Conservation (phyloP, 768 basidiomycete genomes). For the Lentinula sp. region DNA sequence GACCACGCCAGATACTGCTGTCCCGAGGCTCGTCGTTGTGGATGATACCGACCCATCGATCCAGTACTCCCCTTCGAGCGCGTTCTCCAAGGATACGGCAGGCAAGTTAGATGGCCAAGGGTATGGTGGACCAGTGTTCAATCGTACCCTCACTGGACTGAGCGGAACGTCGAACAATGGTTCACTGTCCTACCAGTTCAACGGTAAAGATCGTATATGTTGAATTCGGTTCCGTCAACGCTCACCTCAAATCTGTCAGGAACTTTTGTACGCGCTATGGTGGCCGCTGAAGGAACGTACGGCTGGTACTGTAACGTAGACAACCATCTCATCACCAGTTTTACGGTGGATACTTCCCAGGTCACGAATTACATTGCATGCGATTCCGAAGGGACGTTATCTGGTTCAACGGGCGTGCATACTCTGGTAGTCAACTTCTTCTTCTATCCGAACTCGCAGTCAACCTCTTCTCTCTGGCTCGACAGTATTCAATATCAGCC, state of each 20-base stretch:
- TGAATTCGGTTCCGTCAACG: no score
- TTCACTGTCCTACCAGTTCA: not conserved
- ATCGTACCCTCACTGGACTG: not conserved
- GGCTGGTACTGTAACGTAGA: slow-evolving; percentile 1
- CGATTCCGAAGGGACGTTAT: slow-evolving; percentile 1
- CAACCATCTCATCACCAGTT: not conserved
- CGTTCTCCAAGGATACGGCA: not conserved
- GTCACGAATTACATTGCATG: slow-evolving; percentile 5
- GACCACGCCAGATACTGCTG: not conserved
- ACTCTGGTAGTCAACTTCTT: not conserved
- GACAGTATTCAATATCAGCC: slow-evolving; percentile 4
- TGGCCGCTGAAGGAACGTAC: not conserved
- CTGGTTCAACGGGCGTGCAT: not conserved
- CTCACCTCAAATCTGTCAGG: not conserved
- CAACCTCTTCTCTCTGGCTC: not conserved
- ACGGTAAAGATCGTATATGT: not conserved
- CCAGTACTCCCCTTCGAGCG: not conserved
- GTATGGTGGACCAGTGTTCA: not conserved
- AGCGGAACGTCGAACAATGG: not conserved
- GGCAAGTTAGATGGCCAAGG: not conserved
- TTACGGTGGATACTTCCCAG: not conserved
- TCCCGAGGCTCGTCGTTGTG: slow-evolving; percentile 4
- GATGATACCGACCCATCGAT: slow-evolving; percentile 3
- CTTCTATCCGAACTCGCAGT: not conserved
- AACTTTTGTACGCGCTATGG: not conserved